Conservation (phyloP, 257 asterid species). For the Primulina tabacum region DNA sequence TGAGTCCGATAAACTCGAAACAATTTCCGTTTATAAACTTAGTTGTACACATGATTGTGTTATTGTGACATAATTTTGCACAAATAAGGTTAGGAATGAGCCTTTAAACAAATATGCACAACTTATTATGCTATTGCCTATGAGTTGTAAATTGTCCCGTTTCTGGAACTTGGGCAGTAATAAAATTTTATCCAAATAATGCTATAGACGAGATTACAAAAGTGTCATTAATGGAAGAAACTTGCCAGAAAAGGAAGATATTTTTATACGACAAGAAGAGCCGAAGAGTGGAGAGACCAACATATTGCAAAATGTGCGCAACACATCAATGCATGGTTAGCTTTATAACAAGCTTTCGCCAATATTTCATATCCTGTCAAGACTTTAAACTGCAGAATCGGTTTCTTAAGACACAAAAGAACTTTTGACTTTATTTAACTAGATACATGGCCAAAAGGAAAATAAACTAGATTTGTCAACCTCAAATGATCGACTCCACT, state of each 20-base stretch:
- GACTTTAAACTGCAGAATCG: too few species aligned
- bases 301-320: too few species aligned
- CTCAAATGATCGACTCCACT: neutral
- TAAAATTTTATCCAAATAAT: too few species aligned
- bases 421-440: too few species aligned
- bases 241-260: too few species aligned
- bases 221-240: too few species aligned
- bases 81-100: conserved; percentile 22
- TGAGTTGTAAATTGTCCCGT: neutral
- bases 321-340: too few species aligned
- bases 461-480: neutral
- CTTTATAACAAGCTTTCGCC: too few species aligned
- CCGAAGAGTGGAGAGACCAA: too few species aligned
- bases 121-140: neutral
- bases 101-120: neutral
- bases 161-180: neutral
- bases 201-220: too few species aligned
- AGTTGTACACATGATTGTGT: conserved; percentile 18
- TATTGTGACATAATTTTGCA: conserved; percentile 9
- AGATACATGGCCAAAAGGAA: neutral
- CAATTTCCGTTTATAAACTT: conserved; percentile 4
- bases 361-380: too few species aligned
- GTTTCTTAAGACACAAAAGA: neutral
- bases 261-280: too few species aligned
- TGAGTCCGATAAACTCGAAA: conserved; percentile 17